Percentiles rank a stretch among this genome's conserved stretches.
These are phyloP conservation scores for Ustulina deusta DNA, from an alignment of 2,329 filamentous ascomycete species.

Conservation along the genomic window DNA sequence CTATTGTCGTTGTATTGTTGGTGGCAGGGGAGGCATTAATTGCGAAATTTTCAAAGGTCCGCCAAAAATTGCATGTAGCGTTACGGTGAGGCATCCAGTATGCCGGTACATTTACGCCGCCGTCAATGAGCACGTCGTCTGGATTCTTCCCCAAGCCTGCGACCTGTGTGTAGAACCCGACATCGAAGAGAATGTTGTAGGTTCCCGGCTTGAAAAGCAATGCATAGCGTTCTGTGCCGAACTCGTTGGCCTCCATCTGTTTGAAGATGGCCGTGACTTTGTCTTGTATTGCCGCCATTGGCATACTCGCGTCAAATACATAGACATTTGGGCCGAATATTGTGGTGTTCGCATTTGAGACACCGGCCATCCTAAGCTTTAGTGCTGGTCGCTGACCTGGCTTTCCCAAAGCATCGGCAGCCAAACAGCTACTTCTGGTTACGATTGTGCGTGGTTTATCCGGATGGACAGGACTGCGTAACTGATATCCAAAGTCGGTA, in stretches of 20 bases:
- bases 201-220: slow-evolving; percentile 51
- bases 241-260: slow-evolving; percentile 53
- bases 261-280: slow-evolving; percentile 48
- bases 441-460: not conserved
- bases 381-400: not conserved
- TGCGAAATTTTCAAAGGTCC: slow-evolving; percentile 51
- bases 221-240: slow-evolving; percentile 49
- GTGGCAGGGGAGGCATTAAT: slow-evolving; percentile 50
- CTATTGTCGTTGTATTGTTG: slow-evolving; percentile 52
- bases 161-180: slow-evolving; percentile 52
- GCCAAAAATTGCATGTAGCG: slow-evolving; percentile 53
- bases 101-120: slow-evolving; percentile 52
- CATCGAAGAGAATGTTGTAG: slow-evolving; percentile 51
- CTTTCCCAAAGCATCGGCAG: not conserved
- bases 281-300: slow-evolving; percentile 47
- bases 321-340: slow-evolving; percentile 52
- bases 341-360: slow-evolving; percentile 45
- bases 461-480: not conserved
- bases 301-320: slow-evolving; percentile 50
- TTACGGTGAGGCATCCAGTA: slow-evolving; percentile 54
- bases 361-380: slow-evolving; percentile 16
- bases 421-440: not conserved
- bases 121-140: slow-evolving; percentile 50
- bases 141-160: slow-evolving; percentile 49
- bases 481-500: not conserved